Evolutionary conservation across 768 basidiomycete species (phyloP).

Genomic region (Leccinum boreale): DNA sequence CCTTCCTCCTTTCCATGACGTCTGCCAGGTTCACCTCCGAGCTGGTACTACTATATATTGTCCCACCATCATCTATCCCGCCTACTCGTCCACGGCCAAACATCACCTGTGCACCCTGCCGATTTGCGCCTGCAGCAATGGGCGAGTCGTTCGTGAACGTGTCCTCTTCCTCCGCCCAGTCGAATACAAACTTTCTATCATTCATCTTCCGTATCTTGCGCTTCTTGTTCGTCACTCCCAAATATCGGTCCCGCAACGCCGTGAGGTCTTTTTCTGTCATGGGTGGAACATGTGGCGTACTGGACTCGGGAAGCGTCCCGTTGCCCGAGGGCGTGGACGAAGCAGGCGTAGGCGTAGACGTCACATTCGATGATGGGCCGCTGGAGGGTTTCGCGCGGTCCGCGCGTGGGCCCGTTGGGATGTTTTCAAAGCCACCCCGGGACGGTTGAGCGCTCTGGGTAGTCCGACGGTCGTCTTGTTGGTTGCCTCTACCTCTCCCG

Average conservation of each 20-base stretch:
- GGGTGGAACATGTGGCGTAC: slow-evolving; percentile 48
- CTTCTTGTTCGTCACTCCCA: slow-evolving; percentile 93
- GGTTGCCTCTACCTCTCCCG: slow-evolving; percentile 33
- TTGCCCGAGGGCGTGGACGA: slow-evolving; percentile 35
- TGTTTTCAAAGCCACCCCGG: slow-evolving; percentile 55
- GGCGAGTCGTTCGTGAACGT: slow-evolving; percentile 79
- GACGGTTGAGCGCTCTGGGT: slow-evolving; percentile 31
- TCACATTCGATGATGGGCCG: slow-evolving; percentile 32
- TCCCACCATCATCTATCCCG: slow-evolving; percentile 81
- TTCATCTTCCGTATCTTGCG: slow-evolving; percentile 93
- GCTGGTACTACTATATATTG: slow-evolving; percentile 29
- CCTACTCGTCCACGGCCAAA: slow-evolving; percentile 82
- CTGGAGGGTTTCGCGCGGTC: slow-evolving; percentile 50
- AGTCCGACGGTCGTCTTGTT: slow-evolving; percentile 36
- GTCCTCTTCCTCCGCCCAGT: slow-evolving; percentile 97
- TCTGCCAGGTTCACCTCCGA: slow-evolving; percentile 65
- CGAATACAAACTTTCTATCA: slow-evolving; percentile 97
- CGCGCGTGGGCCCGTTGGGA: slow-evolving; percentile 84
- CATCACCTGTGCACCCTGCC: slow-evolving; percentile 85
- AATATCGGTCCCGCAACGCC: slow-evolving; percentile 88
- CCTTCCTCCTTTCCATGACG: slow-evolving; percentile 76
- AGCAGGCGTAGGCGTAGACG: slow-evolving; percentile 55
- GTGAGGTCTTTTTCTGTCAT: slow-evolving; percentile 80
- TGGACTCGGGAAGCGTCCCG: slow-evolving; percentile 34
- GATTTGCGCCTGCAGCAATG: slow-evolving; percentile 62